A percentile compares a stretch with the other conserved stretches of the same genome.
Evolutionary conservation across 2,329 filamentous ascomycete species (phyloP).

Genomic region (Catunica adiposa): DNA sequence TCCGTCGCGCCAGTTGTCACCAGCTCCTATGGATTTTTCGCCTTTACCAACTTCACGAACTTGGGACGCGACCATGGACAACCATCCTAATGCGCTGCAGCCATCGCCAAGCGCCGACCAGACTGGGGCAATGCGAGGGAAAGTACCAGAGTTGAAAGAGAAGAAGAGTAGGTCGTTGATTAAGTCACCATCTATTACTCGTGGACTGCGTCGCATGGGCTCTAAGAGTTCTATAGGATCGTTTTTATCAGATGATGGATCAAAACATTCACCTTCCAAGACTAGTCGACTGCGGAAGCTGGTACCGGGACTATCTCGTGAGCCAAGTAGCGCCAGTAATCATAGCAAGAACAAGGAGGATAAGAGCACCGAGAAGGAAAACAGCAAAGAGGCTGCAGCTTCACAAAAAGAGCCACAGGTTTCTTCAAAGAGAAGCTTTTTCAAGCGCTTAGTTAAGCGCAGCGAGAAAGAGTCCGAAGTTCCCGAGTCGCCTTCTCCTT

Average conservation of each 20-base stretch:
- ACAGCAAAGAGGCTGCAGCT: neutral
- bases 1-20: slow-evolving; percentile 7
- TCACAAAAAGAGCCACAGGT: neutral
- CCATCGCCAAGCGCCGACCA: slow-evolving; percentile 7
- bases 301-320: slow-evolving; percentile 11
- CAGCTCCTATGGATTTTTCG: slow-evolving; percentile 5
- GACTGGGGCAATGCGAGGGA: neutral
- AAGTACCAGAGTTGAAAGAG: slow-evolving; percentile 4
- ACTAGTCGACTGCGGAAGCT: slow-evolving; percentile 11
- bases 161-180: slow-evolving; percentile 10
- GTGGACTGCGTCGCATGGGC: slow-evolving; percentile 11
- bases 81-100: neutral
- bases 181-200: slow-evolving; percentile 10
- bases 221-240: slow-evolving; percentile 13
- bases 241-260: slow-evolving; percentile 10
- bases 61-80: slow-evolving; percentile 1
- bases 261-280: slow-evolving; percentile 8
- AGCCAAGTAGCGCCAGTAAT: slow-evolving; percentile 7
- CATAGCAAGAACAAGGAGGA: slow-evolving; percentile 6
- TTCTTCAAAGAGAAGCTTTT: slow-evolving; percentile 10
- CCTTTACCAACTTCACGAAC: slow-evolving; percentile 1
- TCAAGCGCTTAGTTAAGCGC: slow-evolving; percentile 10
- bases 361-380: slow-evolving; percentile 7
- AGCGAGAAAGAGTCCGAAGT: slow-evolving; percentile 6
- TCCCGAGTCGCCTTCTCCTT: slow-evolving; percentile 1